These are phyloP conservation scores for Zasmidium cellare DNA, from an alignment of 2,329 filamentous ascomycete species.

Conservation along the genomic window DNA sequence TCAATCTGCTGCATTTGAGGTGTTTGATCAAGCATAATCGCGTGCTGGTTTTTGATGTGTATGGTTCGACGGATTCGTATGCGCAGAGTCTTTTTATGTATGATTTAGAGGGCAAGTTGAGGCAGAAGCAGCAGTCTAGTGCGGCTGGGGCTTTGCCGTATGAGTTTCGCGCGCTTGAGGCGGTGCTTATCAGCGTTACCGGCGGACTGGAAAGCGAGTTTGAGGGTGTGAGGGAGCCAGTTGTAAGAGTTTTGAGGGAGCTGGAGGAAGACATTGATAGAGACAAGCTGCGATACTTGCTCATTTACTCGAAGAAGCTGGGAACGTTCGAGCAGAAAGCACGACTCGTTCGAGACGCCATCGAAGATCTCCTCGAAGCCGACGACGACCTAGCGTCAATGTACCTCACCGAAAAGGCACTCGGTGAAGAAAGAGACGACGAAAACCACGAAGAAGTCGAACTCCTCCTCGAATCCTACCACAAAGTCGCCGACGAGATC, in stretches of 20 bases:
- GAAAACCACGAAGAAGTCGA: slow-evolving; percentile 96
- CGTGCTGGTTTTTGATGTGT: slow-evolving; percentile 93
- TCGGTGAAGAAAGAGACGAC: slow-evolving; percentile 69
- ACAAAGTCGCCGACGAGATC: slow-evolving; percentile 97
- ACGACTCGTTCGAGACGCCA: slow-evolving; percentile 86
- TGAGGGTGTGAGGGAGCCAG: slow-evolving; percentile 87
- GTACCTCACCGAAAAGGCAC: slow-evolving; percentile 89
- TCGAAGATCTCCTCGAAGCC: slow-evolving; percentile 91
- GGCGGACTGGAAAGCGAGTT: slow-evolving; percentile 91
- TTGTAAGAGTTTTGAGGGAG: slow-evolving; percentile 83
- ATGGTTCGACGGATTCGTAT: slow-evolving; percentile 90
- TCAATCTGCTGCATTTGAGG: slow-evolving; percentile 94
- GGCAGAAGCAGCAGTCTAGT: slow-evolving; percentile 67
- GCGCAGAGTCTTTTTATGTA: slow-evolving; percentile 98
- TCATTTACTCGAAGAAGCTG: slow-evolving; percentile 92
- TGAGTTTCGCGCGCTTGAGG: slow-evolving; percentile 93
- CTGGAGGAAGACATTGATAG: slow-evolving; percentile 96
- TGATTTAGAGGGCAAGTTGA: slow-evolving; percentile 87
- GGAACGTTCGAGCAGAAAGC: slow-evolving; percentile 98
- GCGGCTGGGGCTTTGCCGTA: slow-evolving; percentile 70
- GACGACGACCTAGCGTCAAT: slow-evolving; percentile 93
- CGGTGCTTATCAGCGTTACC: slow-evolving; percentile 90
- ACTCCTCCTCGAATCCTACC: slow-evolving; percentile 94
- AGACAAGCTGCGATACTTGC: slow-evolving; percentile 84
- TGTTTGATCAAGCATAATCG: slow-evolving; percentile 94